Percentiles rank a stretch among this genome's conserved stretches.
Evolutionary conservation across 257 asterid species (phyloP).

Genomic region (Solanum dulcamara): DNA sequence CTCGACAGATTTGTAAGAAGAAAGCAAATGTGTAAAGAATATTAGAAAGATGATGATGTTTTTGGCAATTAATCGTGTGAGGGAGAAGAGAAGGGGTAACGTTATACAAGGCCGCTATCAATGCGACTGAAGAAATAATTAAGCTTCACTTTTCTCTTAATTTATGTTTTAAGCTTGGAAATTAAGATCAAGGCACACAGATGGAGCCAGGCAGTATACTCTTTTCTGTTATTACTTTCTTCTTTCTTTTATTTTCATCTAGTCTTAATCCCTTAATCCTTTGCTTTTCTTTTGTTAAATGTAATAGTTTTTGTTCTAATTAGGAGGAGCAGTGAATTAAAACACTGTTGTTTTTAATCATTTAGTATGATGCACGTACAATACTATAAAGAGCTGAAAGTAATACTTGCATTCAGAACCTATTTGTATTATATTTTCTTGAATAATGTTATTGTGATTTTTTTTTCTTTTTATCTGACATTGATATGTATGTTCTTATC

Average conservation of each 20-base stretch:
- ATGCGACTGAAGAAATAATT: slow-evolving; percentile 4
- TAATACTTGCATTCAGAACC: not conserved
- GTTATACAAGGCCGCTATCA: slow-evolving; percentile 28
- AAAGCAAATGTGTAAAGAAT: too few relatives aligned
- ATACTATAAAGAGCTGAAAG: not conserved
- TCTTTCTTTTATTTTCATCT: not conserved
- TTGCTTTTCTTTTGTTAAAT: not conserved
- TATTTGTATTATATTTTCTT: not conserved
- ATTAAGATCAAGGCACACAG: slow-evolving; percentile 65
- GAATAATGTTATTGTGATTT: not conserved
- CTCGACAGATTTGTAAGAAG: too few relatives aligned
- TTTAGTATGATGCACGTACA: too few relatives aligned
- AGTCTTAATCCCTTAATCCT: not conserved
- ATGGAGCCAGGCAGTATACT: slow-evolving; percentile 70
- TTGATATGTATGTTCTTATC: not conserved
- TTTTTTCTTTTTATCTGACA: not conserved
- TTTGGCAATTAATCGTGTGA: not conserved
- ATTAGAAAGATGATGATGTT: not conserved
- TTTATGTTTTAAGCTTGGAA: slow-evolving; percentile 1
- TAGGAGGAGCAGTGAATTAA: not conserved
- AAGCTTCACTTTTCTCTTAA: not conserved
- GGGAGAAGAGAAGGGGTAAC: slow-evolving; percentile 9
- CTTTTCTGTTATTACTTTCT: not conserved
- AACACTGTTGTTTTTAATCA: not conserved
- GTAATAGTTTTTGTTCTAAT: not conserved